These are phyloP conservation scores for Dothistroma pini DNA, from an alignment of 2,329 filamentous ascomycete species.

Conservation along the genomic window DNA sequence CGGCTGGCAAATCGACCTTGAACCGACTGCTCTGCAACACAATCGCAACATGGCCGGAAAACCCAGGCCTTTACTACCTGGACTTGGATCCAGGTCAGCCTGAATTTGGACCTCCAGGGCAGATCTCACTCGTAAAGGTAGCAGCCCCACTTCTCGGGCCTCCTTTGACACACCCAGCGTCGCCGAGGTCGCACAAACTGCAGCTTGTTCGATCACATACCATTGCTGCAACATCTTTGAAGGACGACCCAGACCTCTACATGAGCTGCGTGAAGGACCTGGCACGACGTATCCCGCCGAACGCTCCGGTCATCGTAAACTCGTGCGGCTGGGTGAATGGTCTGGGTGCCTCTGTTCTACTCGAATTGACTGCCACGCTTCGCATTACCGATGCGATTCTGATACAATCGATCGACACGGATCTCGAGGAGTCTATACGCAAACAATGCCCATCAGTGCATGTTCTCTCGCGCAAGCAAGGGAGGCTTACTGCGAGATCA, in stretches of 20 bases:
- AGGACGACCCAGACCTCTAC: conserved; percentile 65
- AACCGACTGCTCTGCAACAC: conserved; percentile 63
- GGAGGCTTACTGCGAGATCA: conserved; percentile 52
- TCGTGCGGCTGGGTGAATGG: conserved; percentile 71
- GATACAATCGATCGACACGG: conserved; percentile 62
- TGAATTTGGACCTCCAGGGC: conserved; percentile 67
- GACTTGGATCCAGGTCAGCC: conserved; percentile 77
- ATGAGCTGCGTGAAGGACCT: conserved; percentile 62
- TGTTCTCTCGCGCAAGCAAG: conserved; percentile 3
- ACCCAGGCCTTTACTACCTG: conserved; percentile 49
- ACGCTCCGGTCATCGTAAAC: conserved; percentile 64
- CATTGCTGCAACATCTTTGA: conserved; percentile 62
- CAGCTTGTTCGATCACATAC: conserved; percentile 60
- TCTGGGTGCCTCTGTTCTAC: conserved; percentile 63
- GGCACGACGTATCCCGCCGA: conserved; percentile 50
- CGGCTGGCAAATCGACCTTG: conserved; percentile 73
- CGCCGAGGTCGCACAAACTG: conserved; percentile 24
- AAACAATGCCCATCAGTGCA: not conserved
- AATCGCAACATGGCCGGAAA: conserved; percentile 51
- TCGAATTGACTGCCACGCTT: conserved; percentile 53
- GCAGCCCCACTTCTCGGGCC: conserved; percentile 60
- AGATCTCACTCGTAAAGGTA: conserved; percentile 64
- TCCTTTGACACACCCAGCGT: conserved; percentile 60
- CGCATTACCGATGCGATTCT: conserved; percentile 63
- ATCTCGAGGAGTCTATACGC: conserved; percentile 35